A percentile compares a stretch with the other conserved stretches of the same genome.
Conservation (phyloP, 2,329 filamentous ascomycete species). For the Nothopassalora personata region DNA sequence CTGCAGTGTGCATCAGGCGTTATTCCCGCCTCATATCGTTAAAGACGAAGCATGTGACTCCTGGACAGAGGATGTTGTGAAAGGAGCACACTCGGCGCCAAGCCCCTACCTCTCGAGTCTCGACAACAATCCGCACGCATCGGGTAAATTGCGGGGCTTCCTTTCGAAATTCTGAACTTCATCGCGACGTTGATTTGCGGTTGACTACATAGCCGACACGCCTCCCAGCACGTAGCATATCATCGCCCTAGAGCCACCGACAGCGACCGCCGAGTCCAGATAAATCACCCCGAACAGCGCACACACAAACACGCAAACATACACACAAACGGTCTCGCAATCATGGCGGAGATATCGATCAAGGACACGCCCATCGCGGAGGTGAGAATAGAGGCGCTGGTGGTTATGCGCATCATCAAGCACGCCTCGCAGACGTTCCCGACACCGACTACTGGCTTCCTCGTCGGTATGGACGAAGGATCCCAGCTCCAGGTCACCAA, state of each 20-base stretch:
- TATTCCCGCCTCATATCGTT: no score
- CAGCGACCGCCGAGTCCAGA: background rate
- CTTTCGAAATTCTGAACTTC: background rate
- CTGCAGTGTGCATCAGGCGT: no score
- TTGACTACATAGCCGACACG: background rate
- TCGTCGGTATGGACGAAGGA: conserved; percentile 88
- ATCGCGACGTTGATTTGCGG: background rate
- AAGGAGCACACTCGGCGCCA: no score
- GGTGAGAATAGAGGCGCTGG: conserved; percentile 91
- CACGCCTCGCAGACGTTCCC: conserved; percentile 86
- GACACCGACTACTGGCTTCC: conserved; percentile 78
- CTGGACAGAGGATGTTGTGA: background rate
- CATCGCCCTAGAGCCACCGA: background rate
- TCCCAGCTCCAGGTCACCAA: conserved; percentile 86
- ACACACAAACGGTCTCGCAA: conserved; percentile 4
- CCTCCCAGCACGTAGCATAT: background rate
- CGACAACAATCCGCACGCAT: background rate
- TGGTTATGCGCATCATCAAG: conserved; percentile 97
- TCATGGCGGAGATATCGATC: conserved; percentile 25
- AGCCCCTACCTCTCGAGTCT: no score
- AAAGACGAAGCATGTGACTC: background rate
- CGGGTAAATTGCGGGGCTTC: background rate
- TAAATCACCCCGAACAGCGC: background rate
- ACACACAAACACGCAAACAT: background rate
- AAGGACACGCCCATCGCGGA: conserved; percentile 53